phyloP scores from a whole-genome alignment of 2,329 filamentous ascomycete species.

The Beauveria brongniartii region DNA sequence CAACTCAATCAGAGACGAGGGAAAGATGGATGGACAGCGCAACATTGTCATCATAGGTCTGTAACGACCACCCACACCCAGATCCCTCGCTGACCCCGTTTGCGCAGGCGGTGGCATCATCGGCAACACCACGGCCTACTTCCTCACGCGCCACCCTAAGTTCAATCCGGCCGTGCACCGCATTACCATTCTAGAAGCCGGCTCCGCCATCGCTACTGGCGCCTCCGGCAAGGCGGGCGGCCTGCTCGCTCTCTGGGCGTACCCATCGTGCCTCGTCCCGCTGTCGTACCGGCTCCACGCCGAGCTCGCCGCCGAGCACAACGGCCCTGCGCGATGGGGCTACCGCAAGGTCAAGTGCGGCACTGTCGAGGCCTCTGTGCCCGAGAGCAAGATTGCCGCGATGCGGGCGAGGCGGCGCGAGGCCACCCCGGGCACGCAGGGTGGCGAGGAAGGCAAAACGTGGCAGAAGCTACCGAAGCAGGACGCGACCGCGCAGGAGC shows the following conservation, averaged over 20 bases:
- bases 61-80: conserved; percentile 13
- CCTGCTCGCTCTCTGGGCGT: conserved; percentile 84
- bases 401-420: not conserved
- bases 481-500: conserved; percentile 36
- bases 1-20: not conserved
- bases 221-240: conserved; percentile 94
- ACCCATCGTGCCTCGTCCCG: conserved; percentile 74
- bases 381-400: conserved; percentile 13
- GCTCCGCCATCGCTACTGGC: conserved; percentile 72
- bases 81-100: conserved; percentile 7
- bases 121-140: conserved; percentile 86
- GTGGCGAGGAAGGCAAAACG: conserved; percentile 31
- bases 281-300: conserved; percentile 78
- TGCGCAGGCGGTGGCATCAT: conserved; percentile 81
- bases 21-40: conserved; percentile 27
- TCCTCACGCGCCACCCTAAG: conserved; percentile 73
- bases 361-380: conserved; percentile 35
- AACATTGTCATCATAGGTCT: conserved; percentile 45
- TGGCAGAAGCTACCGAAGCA: conserved; percentile 59
- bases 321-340: conserved; percentile 73
- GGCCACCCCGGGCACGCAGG: not conserved
- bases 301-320: conserved; percentile 76
- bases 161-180: conserved; percentile 68
- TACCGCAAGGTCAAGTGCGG: conserved; percentile 76
- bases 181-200: conserved; percentile 82